Conservation (phyloP, 2,329 filamentous ascomycete species). For the Thielaviopsis ethacetica region DNA sequence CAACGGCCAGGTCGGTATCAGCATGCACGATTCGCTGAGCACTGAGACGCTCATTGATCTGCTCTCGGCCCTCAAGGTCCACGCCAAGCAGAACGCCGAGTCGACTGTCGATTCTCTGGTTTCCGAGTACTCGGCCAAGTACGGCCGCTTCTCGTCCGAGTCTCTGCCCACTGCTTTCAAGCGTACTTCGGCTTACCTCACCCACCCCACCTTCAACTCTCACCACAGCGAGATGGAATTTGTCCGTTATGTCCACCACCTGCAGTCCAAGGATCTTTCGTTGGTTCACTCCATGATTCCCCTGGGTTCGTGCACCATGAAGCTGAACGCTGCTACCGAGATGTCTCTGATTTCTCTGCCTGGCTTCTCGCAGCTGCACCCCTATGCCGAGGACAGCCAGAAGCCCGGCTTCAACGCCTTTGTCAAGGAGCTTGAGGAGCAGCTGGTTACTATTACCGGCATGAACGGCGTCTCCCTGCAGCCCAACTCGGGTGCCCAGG, state of each 20-base stretch:
- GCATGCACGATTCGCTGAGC: slow-evolving; percentile 17
- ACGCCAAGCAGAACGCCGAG: slow-evolving; percentile 17
- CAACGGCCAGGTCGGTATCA: slow-evolving; percentile 20
- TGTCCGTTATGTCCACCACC: slow-evolving; percentile 79
- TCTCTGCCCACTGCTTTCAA: slow-evolving; percentile 42
- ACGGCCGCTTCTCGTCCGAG: slow-evolving; percentile 8
- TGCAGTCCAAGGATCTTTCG: slow-evolving; percentile 88
- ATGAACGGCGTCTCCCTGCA: slow-evolving; percentile 84
- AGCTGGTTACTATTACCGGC: slow-evolving; percentile 70
- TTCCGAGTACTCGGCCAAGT: slow-evolving; percentile 14
- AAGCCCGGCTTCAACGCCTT: slow-evolving; percentile 53
- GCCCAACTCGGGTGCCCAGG: slow-evolving; percentile 91
- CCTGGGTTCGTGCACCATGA: slow-evolving; percentile 95
- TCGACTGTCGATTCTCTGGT: slow-evolving; percentile 11
- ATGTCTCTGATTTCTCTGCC: slow-evolving; percentile 75
- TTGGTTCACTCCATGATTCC: slow-evolving; percentile 96
- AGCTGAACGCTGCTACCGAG: slow-evolving; percentile 84
- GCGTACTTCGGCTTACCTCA: slow-evolving; percentile 61
- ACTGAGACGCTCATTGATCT: slow-evolving; percentile 34
- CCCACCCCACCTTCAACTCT: slow-evolving; percentile 85
- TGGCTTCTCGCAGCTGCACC: slow-evolving; percentile 65
- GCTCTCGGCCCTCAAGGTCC: slow-evolving; percentile 15
- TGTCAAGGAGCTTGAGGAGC: slow-evolving; percentile 54
- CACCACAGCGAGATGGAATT: slow-evolving; percentile 93
- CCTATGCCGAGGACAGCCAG: slow-evolving; percentile 50